Conservation (phyloP, 78 protist species). For the Dictyostelium discoideum region DNA sequence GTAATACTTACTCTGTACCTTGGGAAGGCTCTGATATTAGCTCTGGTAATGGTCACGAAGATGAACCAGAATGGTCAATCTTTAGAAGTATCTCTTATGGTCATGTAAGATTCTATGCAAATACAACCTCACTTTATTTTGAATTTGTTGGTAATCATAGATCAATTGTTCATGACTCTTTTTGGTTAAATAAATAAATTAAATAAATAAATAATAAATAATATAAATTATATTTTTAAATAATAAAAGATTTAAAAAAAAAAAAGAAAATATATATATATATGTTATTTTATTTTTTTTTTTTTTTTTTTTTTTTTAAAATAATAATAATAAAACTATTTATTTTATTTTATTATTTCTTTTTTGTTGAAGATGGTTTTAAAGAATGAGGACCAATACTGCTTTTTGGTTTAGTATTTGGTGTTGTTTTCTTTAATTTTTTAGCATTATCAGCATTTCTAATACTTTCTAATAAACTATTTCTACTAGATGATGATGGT, state of each 20-base stretch:
- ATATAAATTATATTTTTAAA: no score
- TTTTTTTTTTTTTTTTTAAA: background rate
- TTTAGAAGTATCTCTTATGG: constrained; percentile 71
- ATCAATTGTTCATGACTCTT: constrained; percentile 50
- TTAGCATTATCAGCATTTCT: constrained; percentile 60
- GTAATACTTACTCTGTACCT: constrained; percentile 27
- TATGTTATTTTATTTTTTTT: no score
- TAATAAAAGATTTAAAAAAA: background rate
- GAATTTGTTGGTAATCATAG: constrained; percentile 75
- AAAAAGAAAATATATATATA: no score
- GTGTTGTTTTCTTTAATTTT: constrained; percentile 42
- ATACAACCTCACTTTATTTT: constrained; percentile 19
- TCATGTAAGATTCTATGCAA: constrained; percentile 63
- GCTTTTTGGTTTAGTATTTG: background rate
- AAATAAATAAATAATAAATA: background rate
- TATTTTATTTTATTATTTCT: constrained; percentile 1
- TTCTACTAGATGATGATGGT: constrained; percentile 22
- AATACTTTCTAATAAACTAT: constrained; percentile 45
- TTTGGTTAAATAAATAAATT: constrained; percentile 30
- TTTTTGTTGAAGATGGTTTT: background rate
- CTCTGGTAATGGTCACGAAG: constrained; percentile 54
- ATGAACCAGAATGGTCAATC: constrained; percentile 49
- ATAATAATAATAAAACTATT: background rate
- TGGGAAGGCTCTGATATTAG: constrained; percentile 15
- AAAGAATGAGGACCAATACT: background rate